Evolutionary conservation across 805 yeast species (phyloP), one percentile per base, ranked within the genome.

Genomic region (Hanseniaspora pseudoguilliermondii): DNA sequence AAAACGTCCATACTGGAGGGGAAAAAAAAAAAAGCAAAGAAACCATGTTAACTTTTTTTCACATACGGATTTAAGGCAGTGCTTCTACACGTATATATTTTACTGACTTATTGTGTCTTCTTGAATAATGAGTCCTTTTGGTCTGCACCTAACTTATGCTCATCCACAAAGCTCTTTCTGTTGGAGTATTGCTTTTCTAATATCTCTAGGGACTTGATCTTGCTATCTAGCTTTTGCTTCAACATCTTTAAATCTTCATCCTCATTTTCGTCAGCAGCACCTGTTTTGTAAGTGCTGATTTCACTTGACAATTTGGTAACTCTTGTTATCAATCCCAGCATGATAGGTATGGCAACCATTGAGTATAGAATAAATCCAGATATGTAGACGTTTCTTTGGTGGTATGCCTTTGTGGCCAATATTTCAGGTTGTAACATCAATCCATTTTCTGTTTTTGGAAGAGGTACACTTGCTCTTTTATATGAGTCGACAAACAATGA

Each of bases 331-430:
- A 81, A 73, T 40, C 75, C 73, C 60, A 76, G 69, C 48, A 80
- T 78, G 0, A 83, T 79, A 39, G 73, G 74, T 57, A 80, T 80
- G 10, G 82, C 78, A 49, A 81, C 60, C 57, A 69, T 72, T 62
- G 79, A 73, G 65, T 78, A 81, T 57, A 81, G 66, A 5, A 80
- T 81, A 9, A 82, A 83, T 9, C 86, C 86, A 16, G 81, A 75
- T 55, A 81, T 73, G 64, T 81, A 81, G 43, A 79, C 70, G 60
- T 81, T 81, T 64, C 86, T 72, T 65, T 81, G 86, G 41, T 81
- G 74, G 61, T 80, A 81, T 57, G 82, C 81, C 58, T 81, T 77
- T 48, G 78, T 70, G 5, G 84, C 85, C 60, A 79, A 66, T 58
- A 73, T 76, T 23, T 81, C 84, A 43, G 75, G 71, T 47, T 75